These are phyloP conservation scores for Cyphellophora europaea DNA, from an alignment of 2,329 filamentous ascomycete genomes.

Conservation along the genomic window DNA sequence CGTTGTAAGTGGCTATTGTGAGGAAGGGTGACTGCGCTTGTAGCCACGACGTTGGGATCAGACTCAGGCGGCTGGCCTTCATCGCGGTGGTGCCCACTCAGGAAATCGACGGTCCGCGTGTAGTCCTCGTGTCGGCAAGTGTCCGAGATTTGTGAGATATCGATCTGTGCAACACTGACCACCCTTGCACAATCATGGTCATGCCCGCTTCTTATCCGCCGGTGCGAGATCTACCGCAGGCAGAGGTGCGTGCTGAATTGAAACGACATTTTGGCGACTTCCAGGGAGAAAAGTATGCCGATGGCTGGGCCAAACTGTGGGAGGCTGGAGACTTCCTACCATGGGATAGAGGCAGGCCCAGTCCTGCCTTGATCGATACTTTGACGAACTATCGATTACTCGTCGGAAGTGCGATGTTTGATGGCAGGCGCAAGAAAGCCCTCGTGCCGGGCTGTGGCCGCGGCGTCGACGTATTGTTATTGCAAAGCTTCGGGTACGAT, in stretches of 20 bases:
- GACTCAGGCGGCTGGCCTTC: too few relatives aligned
- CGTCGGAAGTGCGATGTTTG: constrained; percentile 25
- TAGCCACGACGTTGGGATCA: too few relatives aligned
- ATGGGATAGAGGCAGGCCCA: constrained; percentile 52
- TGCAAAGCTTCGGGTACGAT: constrained; percentile 68
- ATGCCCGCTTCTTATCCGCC: too few relatives aligned
- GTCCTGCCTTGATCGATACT: constrained; percentile 49
- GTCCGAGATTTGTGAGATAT: background rate
- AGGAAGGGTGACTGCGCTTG: too few relatives aligned
- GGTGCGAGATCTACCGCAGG: constrained; percentile 4
- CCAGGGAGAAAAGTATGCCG: constrained; percentile 29
- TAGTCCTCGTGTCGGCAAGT: background rate
- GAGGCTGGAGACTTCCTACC: constrained; percentile 41
- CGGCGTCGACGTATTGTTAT: constrained; percentile 70
- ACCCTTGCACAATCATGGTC: too few relatives aligned
- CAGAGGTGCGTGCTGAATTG: constrained; percentile 14
- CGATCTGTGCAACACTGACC: background rate
- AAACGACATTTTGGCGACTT: constrained; percentile 32
- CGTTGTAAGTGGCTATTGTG: too few relatives aligned
- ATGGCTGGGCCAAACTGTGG: constrained; percentile 50
- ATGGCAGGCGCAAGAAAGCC: constrained; percentile 44
- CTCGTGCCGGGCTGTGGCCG: constrained; percentile 75
- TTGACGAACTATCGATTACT: constrained; percentile 30
- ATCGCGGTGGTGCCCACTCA: too few relatives aligned
- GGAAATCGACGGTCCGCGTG: too few relatives aligned